Evolutionary conservation across 805 yeast genomes (phyloP).

Genomic region (Suhomyces tanzawaensis): DNA sequence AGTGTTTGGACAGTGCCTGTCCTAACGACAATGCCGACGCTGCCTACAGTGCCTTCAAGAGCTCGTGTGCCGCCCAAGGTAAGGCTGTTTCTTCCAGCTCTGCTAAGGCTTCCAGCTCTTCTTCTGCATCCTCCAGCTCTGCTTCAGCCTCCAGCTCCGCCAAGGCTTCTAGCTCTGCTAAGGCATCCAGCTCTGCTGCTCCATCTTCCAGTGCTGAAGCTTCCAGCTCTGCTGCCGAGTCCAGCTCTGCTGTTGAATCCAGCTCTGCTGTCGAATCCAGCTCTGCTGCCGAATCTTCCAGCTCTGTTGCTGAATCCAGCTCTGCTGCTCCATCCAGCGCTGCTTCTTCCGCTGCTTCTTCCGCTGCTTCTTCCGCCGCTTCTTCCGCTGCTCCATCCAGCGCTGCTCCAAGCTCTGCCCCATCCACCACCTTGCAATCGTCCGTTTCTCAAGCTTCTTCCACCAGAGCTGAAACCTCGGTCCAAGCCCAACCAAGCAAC

Average conservation of each 20-base stretch:
- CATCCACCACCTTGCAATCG: conserved; percentile 3
- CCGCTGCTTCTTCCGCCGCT: conserved; percentile 5
- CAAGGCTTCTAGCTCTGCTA: conserved; percentile 1
- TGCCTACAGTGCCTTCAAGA: conserved; percentile 60
- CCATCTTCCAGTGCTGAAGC: conserved; percentile 4
- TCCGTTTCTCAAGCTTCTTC: conserved; percentile 3
- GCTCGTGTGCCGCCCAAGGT: conserved; percentile 45
- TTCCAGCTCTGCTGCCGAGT: conserved; percentile 5
- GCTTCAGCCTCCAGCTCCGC: conserved; percentile 4
- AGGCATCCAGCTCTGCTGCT: conserved; percentile 3
- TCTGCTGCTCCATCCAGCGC: conserved; percentile 4
- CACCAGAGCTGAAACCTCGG: neutral
- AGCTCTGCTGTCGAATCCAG: conserved; percentile 7
- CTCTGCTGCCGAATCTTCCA: conserved; percentile 6
- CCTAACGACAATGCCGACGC: conserved; percentile 57
- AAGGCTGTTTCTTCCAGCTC: conserved; percentile 27
- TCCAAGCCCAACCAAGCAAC: conserved; percentile 8
- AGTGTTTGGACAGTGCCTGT: conserved; percentile 68
- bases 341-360: conserved; percentile 7
- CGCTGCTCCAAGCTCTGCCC: conserved; percentile 8
- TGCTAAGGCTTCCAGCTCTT: conserved; percentile 8
- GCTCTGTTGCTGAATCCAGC: conserved; percentile 4
- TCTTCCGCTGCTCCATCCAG: conserved; percentile 6
- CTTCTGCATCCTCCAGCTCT: conserved; percentile 2
- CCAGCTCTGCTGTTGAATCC: conserved; percentile 8